Evolutionary conservation across 345 rosid genomes (phyloP).

Genomic region (Alliaria petiolata): DNA sequence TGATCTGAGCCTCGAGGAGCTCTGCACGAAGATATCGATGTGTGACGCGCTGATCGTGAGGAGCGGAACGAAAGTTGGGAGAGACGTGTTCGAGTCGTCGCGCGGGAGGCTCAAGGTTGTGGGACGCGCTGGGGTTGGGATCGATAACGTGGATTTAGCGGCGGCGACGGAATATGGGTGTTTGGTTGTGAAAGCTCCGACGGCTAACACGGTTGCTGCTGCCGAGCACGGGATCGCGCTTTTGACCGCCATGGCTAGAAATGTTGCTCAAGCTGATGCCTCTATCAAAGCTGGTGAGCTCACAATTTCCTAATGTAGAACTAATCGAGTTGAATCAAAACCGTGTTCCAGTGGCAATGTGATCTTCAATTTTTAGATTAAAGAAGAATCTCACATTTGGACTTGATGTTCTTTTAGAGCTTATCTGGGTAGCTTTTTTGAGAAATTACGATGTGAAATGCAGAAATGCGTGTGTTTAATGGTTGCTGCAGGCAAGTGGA

Average conservation of each 20-base stretch:
- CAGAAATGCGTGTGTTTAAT: not conserved
- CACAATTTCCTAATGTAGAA: not conserved
- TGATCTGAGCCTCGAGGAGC: conserved; percentile 48
- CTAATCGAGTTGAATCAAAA: not conserved
- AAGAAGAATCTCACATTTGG: not conserved
- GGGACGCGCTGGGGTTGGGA: conserved; percentile 59
- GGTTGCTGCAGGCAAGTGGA: conserved; percentile 42
- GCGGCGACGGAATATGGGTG: conserved; percentile 63
- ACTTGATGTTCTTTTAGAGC: not conserved
- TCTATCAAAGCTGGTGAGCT: conserved; percentile 53
- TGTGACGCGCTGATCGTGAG: conserved; percentile 56
- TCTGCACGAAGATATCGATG: conserved; percentile 53
- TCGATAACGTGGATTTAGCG: conserved; percentile 50
- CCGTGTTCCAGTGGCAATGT: not conserved
- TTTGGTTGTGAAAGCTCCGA: conserved; percentile 52
- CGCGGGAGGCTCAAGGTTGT: conserved; percentile 55
- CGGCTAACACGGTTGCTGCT: conserved; percentile 55
- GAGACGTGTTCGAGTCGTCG: conserved; percentile 50
- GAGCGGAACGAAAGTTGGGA: conserved; percentile 49
- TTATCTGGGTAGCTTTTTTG: too few relatives aligned
- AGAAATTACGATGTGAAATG: not conserved
- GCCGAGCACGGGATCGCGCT: conserved; percentile 57
- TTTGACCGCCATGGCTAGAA: conserved; percentile 48
- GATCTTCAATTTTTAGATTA: not conserved
- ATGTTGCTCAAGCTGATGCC: conserved; percentile 53